Percentiles rank a stretch among this genome's conserved stretches.
phyloP scores from a whole-genome alignment of 257 asterid species.

The Solanum gracilifrons region DNA sequence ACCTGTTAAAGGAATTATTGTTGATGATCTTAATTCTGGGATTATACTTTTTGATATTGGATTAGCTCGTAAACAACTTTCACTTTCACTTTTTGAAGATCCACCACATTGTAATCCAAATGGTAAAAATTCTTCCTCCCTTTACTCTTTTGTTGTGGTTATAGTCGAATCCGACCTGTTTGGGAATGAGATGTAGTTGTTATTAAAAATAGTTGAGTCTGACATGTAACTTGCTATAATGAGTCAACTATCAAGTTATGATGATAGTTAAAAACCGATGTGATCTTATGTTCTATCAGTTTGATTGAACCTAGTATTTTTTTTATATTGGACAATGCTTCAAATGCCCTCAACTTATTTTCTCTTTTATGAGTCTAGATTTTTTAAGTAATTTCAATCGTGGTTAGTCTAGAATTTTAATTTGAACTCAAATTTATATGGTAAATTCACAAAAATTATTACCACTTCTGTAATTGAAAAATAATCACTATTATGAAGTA shows the following conservation, averaged over 20 bases:
- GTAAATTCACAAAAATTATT: no score
- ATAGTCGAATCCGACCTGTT: neutral
- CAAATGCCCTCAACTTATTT: neutral
- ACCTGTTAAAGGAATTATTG: conserved; percentile 36
- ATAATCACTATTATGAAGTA: neutral
- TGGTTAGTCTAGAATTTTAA: no score
- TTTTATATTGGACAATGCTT: neutral
- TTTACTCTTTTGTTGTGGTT: neutral
- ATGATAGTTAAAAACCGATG: neutral
- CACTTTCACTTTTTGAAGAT: conserved; percentile 38
- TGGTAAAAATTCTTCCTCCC: neutral
- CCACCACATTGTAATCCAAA: conserved; percentile 30
- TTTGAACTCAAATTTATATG: neutral
- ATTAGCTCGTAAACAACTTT: conserved; percentile 39
- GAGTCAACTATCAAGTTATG: neutral
- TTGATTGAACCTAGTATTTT: neutral
- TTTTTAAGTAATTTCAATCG: no score
- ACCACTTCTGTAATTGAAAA: neutral
- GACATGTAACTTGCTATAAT: neutral
- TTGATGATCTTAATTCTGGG: conserved; percentile 37
- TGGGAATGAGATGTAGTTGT: neutral
- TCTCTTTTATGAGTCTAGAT: neutral
- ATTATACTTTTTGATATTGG: conserved; percentile 43
- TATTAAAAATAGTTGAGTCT: neutral
- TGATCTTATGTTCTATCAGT: neutral